Evolutionary conservation across 2,329 filamentous ascomycete genomes (phyloP).

Genomic region (Stemphylium beticola): DNA sequence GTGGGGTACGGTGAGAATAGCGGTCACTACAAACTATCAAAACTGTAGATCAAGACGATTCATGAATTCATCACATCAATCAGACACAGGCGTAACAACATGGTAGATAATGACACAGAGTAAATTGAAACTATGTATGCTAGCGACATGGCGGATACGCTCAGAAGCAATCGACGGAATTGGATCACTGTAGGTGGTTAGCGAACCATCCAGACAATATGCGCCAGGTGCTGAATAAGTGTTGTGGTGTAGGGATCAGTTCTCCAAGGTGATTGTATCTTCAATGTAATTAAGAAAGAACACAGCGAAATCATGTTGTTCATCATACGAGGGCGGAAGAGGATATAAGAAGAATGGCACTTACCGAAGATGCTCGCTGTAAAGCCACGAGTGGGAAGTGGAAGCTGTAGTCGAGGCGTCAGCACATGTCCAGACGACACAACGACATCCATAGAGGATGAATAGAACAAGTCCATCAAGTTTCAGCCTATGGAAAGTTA

Average conservation of each 20-base stretch:
- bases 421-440: constrained; percentile 25
- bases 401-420: constrained; percentile 23
- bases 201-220: constrained; percentile 4
- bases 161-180: neutral
- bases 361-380: constrained; percentile 20
- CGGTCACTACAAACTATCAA: constrained; percentile 16
- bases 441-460: constrained; percentile 15
- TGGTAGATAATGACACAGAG: neutral
- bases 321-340: constrained; percentile 57
- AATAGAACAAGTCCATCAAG: constrained; percentile 42
- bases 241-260: constrained; percentile 53
- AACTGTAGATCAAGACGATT: neutral
- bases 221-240: neutral
- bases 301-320: constrained; percentile 65
- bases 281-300: constrained; percentile 68
- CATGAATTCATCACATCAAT: neutral
- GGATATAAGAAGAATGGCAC: constrained; percentile 5
- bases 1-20: constrained; percentile 19
- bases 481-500: constrained; percentile 45
- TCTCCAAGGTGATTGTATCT: constrained; percentile 71
- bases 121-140: constrained; percentile 9
- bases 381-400: neutral
- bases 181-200: constrained; percentile 11
- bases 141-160: neutral
- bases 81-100: neutral